Conservation (phyloP, 2,329 filamentous ascomycete genomes). For the Nannizziopsis arthrosporioides region DNA sequence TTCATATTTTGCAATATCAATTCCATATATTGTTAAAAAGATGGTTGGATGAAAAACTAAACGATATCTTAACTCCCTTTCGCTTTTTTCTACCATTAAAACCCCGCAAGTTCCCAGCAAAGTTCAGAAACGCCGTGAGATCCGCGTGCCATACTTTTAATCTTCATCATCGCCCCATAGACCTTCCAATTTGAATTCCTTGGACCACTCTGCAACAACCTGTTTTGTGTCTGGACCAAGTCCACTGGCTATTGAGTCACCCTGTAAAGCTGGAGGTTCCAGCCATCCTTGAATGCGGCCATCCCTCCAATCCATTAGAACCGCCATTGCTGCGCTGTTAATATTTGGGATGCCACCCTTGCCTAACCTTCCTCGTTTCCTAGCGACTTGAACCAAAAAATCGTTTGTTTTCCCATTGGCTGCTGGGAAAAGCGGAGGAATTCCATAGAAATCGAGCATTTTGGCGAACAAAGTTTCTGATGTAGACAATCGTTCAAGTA, state of each 20-base stretch:
- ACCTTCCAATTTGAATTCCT: conserved; percentile 89
- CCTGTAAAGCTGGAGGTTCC: conserved; percentile 57
- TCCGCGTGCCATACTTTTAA: conserved; percentile 6
- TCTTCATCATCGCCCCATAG: conserved; percentile 61
- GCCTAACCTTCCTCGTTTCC: conserved; percentile 80
- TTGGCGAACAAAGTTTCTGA: conserved; percentile 65
- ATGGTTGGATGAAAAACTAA: too few relatives aligned
- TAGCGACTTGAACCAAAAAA: conserved; percentile 87
- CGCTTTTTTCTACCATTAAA: too few relatives aligned
- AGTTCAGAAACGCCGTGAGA: too few relatives aligned
- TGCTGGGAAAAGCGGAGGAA: conserved; percentile 61
- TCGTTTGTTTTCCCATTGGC: conserved; percentile 72
- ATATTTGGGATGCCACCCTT: conserved; percentile 86
- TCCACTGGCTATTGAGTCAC: conserved; percentile 28
- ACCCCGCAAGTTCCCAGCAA: too few relatives aligned
- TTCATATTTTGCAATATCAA: too few relatives aligned
- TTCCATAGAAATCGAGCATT: conserved; percentile 70
- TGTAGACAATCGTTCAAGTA: conserved; percentile 67
- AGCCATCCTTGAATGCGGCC: conserved; percentile 89
- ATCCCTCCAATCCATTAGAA: conserved; percentile 94
- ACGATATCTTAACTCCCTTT: too few relatives aligned
- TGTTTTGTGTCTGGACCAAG: conserved; percentile 56
- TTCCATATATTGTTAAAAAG: too few relatives aligned
- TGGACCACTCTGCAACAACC: conserved; percentile 84
- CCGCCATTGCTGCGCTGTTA: conserved; percentile 74